phyloP scores from a whole-genome alignment of 805 yeast species.

The Schwanniomyces occidentalis region DNA sequence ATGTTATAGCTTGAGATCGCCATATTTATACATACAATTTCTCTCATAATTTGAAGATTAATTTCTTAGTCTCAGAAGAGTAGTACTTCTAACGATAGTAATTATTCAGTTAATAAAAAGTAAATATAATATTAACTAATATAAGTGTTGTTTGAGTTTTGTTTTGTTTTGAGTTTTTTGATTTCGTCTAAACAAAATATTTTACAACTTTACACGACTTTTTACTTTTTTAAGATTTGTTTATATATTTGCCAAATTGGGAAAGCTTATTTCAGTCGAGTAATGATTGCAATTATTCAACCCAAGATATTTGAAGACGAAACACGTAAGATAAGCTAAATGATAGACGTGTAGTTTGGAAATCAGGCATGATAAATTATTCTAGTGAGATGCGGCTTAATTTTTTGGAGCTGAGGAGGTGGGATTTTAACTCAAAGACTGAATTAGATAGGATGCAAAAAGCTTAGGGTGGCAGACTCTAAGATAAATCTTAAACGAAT shows the following conservation, averaged over 20 bases:
- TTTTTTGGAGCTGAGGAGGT: too few species aligned
- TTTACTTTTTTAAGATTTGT: slow-evolving; percentile 2
- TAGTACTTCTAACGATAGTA: slow-evolving; percentile 1
- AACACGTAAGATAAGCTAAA: too few species aligned
- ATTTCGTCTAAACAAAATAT: slow-evolving; percentile 3
- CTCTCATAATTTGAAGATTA: slow-evolving; percentile 18
- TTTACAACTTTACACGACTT: slow-evolving; percentile 3
- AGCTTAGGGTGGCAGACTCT: too few species aligned
- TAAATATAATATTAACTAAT: too few species aligned
- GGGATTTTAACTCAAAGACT: too few species aligned
- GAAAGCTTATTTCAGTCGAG: neutral
- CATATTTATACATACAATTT: slow-evolving; percentile 23
- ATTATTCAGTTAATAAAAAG: slow-evolving; percentile 3
- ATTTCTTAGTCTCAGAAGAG: slow-evolving; percentile 1
- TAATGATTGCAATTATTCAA: neutral
- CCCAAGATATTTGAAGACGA: too few species aligned
- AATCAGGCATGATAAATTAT: too few species aligned
- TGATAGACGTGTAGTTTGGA: too few species aligned
- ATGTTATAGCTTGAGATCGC: too few species aligned
- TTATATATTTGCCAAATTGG: slow-evolving; percentile 1
- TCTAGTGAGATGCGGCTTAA: too few species aligned
- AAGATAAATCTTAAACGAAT: too few species aligned
- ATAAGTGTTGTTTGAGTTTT: neutral
- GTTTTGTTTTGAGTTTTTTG: slow-evolving; percentile 5
- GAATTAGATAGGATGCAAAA: too few species aligned